Conservation (phyloP, 2,329 filamentous ascomycete species). For the Pseudogymnoascus sp. region DNA sequence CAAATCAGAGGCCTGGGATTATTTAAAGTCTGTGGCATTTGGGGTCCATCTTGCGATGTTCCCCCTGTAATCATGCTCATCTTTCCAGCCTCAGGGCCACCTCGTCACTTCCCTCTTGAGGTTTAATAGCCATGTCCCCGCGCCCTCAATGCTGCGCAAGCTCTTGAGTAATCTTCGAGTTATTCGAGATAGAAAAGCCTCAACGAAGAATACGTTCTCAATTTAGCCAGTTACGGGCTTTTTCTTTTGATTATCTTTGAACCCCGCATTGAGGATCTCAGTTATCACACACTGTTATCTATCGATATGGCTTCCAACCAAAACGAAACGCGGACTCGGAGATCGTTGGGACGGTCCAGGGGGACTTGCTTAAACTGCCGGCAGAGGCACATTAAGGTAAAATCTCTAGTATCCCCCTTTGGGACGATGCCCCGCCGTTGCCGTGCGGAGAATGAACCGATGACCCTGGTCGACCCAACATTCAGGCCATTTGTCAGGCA, state of each 20-base stretch:
- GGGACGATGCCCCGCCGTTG: neutral
- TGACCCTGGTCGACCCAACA: neutral
- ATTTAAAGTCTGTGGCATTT: neutral
- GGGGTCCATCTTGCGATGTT: neutral
- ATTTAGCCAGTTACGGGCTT: neutral
- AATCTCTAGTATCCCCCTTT: neutral
- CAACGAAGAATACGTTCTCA: neutral
- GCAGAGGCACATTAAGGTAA: constrained; percentile 6
- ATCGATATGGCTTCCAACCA: neutral
- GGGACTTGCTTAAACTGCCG: neutral
- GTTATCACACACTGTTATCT: neutral
- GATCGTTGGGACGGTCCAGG: neutral
- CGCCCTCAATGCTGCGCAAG: neutral
- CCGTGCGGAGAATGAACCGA: neutral
- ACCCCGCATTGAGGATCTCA: neutral
- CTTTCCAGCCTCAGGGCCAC: neutral
- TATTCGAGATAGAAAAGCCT: neutral
- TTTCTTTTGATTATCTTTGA: neutral
- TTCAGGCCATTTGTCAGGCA: neutral
- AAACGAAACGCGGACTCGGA: neutral
- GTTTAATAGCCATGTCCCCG: neutral
- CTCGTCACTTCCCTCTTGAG: constrained; percentile 7
- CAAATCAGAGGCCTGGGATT: neutral
- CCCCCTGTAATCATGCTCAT: neutral
- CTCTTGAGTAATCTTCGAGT: neutral